phyloP scores from a whole-genome alignment of 768 basidiomycete species.

The Galerina marginata region DNA sequence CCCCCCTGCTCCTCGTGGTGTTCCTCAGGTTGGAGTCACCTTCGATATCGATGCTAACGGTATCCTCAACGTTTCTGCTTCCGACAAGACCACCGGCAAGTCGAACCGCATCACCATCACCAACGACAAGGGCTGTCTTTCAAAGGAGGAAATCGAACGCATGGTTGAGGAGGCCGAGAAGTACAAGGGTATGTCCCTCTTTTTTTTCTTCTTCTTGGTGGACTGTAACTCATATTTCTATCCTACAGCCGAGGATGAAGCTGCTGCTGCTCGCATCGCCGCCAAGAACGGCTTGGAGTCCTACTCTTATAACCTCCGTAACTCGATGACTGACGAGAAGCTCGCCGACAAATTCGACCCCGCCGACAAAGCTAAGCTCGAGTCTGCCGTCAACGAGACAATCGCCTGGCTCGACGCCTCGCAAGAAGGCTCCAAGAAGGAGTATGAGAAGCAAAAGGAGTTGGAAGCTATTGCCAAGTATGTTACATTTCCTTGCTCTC shows the following conservation, averaged over 20 bases:
- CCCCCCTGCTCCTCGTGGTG: constrained; percentile 56
- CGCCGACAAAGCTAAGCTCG: constrained; percentile 84
- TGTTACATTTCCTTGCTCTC: constrained; percentile 14
- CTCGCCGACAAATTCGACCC: constrained; percentile 87
- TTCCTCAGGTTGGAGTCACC: constrained; percentile 82
- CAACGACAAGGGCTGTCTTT: constrained; percentile 55
- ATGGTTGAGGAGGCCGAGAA: constrained; percentile 10
- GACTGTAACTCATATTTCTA: constrained; percentile 22
- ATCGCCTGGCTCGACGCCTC: constrained; percentile 87
- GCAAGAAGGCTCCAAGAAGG: constrained; percentile 91
- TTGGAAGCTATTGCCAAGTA: constrained; percentile 81
- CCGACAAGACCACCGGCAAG: constrained; percentile 81
- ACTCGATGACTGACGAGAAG: constrained; percentile 85
- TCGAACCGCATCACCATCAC: constrained; percentile 72
- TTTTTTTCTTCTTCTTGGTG: background rate
- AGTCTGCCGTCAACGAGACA: constrained; percentile 79
- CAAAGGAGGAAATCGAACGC: constrained; percentile 6
- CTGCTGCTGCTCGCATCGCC: constrained; percentile 78
- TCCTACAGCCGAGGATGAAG: constrained; percentile 75
- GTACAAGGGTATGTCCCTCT: background rate
- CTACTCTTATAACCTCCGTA: constrained; percentile 93
- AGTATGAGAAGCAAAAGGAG: constrained; percentile 96
- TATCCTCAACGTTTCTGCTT: constrained; percentile 75
- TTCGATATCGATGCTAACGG: constrained; percentile 83
- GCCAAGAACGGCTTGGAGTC: constrained; percentile 94